phyloP scores from a whole-genome alignment of 2,329 filamentous ascomycete species.

The Fusarium concolor region DNA sequence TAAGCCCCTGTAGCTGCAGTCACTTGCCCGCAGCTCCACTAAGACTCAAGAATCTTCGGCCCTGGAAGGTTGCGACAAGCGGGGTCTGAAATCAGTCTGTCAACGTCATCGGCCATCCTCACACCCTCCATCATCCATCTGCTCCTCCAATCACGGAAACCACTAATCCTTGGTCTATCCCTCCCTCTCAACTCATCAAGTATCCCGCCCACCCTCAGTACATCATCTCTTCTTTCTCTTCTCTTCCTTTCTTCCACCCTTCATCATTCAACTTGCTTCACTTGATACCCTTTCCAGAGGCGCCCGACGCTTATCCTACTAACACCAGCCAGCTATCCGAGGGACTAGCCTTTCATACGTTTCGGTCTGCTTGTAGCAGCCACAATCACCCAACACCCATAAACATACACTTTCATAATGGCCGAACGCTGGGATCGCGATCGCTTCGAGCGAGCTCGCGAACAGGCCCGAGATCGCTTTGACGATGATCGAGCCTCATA shows the following conservation, averaged over 20 bases:
- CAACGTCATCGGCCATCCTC: constrained; percentile 45
- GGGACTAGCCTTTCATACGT: constrained; percentile 26
- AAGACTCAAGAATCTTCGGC: constrained; percentile 24
- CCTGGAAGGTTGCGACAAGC: constrained; percentile 34
- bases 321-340: background rate
- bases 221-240: constrained; percentile 14
- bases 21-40: constrained; percentile 20
- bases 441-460: constrained; percentile 58
- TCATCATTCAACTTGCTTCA: constrained; percentile 10
- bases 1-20: constrained; percentile 36
- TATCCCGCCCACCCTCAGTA: constrained; percentile 40
- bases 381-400: constrained; percentile 7
- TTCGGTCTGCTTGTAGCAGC: constrained; percentile 20
- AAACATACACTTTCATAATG: constrained; percentile 38
- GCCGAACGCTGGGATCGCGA: constrained; percentile 66
- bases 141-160: constrained; percentile 36
- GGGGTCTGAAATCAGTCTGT: constrained; percentile 37
- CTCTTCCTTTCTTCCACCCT: constrained; percentile 20
- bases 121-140: constrained; percentile 35
- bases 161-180: constrained; percentile 22
- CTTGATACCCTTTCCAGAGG: constrained; percentile 9
- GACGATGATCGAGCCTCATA: constrained; percentile 63
- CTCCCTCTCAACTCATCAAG: constrained; percentile 39
- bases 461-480: constrained; percentile 63
- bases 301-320: constrained; percentile 2